Evolutionary conservation across 2,329 filamentous ascomycete genomes (phyloP).

Genomic region (Leptosphaerulina australis): DNA sequence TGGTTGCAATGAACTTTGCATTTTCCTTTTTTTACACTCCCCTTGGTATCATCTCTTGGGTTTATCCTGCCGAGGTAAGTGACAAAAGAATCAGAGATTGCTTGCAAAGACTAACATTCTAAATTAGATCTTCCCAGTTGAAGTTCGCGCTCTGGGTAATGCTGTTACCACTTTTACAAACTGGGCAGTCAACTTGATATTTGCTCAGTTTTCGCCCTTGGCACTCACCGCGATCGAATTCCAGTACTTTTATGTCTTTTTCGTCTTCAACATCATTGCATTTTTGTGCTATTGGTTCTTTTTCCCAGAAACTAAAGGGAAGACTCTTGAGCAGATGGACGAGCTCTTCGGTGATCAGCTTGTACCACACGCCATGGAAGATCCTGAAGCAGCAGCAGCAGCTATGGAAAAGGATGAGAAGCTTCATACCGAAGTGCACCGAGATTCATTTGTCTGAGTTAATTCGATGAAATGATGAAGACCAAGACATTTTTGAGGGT

Average conservation of each 20-base stretch:
- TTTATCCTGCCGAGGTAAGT: conserved; percentile 52
- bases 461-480: neutral
- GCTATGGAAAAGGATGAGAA: conserved; percentile 35
- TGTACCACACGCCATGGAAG: conserved; percentile 46
- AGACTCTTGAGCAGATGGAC: conserved; percentile 40
- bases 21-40: conserved; percentile 55
- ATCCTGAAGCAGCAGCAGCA: conserved; percentile 37
- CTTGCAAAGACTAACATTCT: neutral
- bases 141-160: conserved; percentile 52
- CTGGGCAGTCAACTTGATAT: conserved; percentile 56
- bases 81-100: neutral
- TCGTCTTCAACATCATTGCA: conserved; percentile 54
- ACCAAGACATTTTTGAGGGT: neutral
- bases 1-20: conserved; percentile 57
- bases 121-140: conserved; percentile 51
- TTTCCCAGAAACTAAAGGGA: conserved; percentile 41
- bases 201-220: conserved; percentile 57
- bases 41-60: conserved; percentile 56
- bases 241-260: conserved; percentile 55
- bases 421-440: conserved; percentile 14
- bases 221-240: conserved; percentile 47
- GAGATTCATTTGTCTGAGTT: neutral
- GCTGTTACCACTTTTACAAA: conserved; percentile 54
- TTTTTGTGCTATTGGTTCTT: conserved; percentile 37
- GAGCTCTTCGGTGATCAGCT: conserved; percentile 43